Evolutionary conservation across 768 basidiomycete species (phyloP).

Genomic region (Calocybe indica): DNA sequence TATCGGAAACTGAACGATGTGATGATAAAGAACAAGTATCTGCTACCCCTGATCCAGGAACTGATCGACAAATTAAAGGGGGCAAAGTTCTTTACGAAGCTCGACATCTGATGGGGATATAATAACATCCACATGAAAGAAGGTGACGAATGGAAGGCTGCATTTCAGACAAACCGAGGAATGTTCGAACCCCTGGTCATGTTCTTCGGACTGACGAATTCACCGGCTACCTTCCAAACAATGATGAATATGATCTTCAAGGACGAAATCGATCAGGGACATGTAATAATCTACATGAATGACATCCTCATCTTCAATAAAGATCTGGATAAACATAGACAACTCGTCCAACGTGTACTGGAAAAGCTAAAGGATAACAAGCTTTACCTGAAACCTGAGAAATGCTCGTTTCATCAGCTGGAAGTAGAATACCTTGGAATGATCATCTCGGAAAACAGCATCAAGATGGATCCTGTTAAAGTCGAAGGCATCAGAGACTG

Average conservation of each 20-base stretch:
- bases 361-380: constrained; percentile 14
- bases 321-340: constrained; percentile 12
- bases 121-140: constrained; percentile 28
- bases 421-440: constrained; percentile 21
- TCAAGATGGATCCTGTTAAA: constrained; percentile 28
- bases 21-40: constrained; percentile 24
- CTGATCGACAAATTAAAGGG: constrained; percentile 18
- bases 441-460: constrained; percentile 13
- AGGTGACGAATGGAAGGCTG: constrained; percentile 36
- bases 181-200: constrained; percentile 32
- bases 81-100: constrained; percentile 22
- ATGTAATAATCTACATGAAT: constrained; percentile 29
- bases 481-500: constrained; percentile 16
- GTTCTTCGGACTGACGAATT: constrained; percentile 31
- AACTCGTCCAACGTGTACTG: constrained; percentile 14
- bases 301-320: constrained; percentile 33
- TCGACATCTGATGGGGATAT: constrained; percentile 35
- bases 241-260: constrained; percentile 31
- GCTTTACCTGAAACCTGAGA: constrained; percentile 24
- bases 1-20: constrained; percentile 23
- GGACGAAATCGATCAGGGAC: constrained; percentile 16
- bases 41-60: constrained; percentile 22
- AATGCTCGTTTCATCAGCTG: constrained; percentile 20
- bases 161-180: constrained; percentile 28
- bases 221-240: constrained; percentile 22